These are phyloP conservation scores for Pelargonium australe DNA, from an alignment of 441 rosid species.

Conservation along the genomic window DNA sequence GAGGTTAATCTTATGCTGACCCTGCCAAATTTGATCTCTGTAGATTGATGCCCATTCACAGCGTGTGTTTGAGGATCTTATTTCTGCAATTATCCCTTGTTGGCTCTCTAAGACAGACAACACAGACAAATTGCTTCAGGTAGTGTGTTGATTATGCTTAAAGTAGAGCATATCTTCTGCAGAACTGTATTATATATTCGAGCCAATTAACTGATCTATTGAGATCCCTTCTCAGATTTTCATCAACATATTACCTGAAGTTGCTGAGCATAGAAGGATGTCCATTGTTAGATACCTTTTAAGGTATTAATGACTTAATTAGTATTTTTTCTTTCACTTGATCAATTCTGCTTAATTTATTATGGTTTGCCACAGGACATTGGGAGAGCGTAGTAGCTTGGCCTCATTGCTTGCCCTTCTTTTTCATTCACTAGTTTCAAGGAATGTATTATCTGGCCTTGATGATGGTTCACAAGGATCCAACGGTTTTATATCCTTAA, in stretches of 20 bases:
- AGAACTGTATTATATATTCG: conserved; percentile 7
- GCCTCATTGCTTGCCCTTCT: conserved; percentile 74
- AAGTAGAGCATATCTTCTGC: background rate
- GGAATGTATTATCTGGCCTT: conserved; percentile 44
- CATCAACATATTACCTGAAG: conserved; percentile 68
- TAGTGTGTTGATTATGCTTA: conserved; percentile 24
- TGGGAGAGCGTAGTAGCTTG: conserved; percentile 76
- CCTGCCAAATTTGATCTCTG: conserved; percentile 17
- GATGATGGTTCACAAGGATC: conserved; percentile 24
- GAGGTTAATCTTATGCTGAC: conserved; percentile 10
- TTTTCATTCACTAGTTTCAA: conserved; percentile 56
- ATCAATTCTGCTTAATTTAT: conserved; percentile 18
- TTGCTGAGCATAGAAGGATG: conserved; percentile 76
- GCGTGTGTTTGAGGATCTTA: conserved; percentile 68
- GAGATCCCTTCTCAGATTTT: conserved; percentile 51
- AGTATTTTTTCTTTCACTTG: conserved; percentile 11
- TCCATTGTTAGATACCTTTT: conserved; percentile 66
- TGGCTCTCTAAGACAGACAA: conserved; percentile 68
- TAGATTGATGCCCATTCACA: conserved; percentile 82
- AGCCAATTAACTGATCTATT: conserved; percentile 20
- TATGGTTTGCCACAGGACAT: conserved; percentile 45
- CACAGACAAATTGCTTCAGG: conserved; percentile 67
- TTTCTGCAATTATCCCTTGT: conserved; percentile 74
- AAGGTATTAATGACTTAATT: conserved; percentile 44
- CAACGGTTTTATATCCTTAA: conserved; percentile 31